phyloP scores from a whole-genome alignment of 2,329 filamentous ascomycete species.

The Grosmannia huntii region DNA sequence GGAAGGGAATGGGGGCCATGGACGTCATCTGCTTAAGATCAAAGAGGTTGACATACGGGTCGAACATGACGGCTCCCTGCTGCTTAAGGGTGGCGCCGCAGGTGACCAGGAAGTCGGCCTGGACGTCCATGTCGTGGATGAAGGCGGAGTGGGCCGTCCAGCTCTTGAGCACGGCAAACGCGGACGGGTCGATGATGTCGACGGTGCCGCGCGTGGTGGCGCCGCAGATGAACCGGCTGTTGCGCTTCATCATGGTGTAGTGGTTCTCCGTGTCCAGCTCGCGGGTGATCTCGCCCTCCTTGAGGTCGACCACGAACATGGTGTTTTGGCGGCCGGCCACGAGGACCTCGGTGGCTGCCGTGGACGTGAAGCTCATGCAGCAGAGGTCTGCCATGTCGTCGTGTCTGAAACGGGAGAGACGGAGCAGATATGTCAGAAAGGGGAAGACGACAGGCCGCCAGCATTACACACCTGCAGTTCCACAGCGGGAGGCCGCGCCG shows the following conservation, averaged over 20 bases:
- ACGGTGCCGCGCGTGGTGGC: slow-evolving; percentile 74
- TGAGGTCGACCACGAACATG: slow-evolving; percentile 66
- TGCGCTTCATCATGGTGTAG: slow-evolving; percentile 87
- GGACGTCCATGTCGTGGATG: slow-evolving; percentile 95
- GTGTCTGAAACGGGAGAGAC: slow-evolving; percentile 1
- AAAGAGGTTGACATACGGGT: slow-evolving; percentile 90
- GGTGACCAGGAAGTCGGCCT: slow-evolving; percentile 88
- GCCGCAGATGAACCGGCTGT: slow-evolving; percentile 72
- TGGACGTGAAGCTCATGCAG: slow-evolving; percentile 93
- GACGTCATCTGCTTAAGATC: slow-evolving; percentile 84
- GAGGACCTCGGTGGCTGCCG: slow-evolving; percentile 69
- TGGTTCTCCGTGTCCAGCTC: slow-evolving; percentile 46
- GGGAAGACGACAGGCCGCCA: background rate
- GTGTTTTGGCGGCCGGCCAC: slow-evolving; percentile 75
- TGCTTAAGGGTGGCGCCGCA: slow-evolving; percentile 86
- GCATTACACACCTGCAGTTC: slow-evolving; percentile 57
- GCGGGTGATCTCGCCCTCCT: slow-evolving; percentile 55
- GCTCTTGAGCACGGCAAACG: slow-evolving; percentile 64
- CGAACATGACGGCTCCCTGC: slow-evolving; percentile 63
- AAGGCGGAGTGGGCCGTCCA: slow-evolving; percentile 85
- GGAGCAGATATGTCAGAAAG: background rate
- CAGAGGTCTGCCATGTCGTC: slow-evolving; percentile 69
- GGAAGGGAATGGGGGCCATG: slow-evolving; percentile 82
- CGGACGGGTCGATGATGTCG: slow-evolving; percentile 71
- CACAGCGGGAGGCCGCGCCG: slow-evolving; percentile 75